phyloP scores from a whole-genome alignment of 2,329 filamentous ascomycete species.

The Knufia petricola region DNA sequence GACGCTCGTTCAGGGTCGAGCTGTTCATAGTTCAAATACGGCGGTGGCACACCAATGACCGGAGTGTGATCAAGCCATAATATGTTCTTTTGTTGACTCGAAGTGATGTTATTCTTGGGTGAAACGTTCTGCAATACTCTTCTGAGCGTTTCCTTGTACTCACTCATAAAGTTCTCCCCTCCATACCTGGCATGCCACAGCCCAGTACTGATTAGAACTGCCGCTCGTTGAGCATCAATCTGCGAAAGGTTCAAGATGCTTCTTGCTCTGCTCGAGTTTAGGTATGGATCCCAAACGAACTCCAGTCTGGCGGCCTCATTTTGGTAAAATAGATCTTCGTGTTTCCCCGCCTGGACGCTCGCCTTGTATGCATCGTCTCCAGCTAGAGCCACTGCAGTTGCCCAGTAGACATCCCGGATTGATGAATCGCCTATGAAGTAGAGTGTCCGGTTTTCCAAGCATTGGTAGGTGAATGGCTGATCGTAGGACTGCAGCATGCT shows the following conservation, averaged over 20 bases:
- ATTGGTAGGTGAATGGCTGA: conserved; percentile 42
- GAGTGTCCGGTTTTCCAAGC: conserved; percentile 43
- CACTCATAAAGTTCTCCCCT: conserved; percentile 33
- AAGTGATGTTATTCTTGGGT: conserved; percentile 8
- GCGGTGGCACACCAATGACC: conserved; percentile 37
- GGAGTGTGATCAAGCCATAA: conserved; percentile 27
- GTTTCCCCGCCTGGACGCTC: conserved; percentile 32
- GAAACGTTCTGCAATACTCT: background rate
- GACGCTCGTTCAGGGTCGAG: conserved; percentile 34
- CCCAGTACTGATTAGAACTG: conserved; percentile 45
- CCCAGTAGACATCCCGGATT: conserved; percentile 52
- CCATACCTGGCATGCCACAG: conserved; percentile 46
- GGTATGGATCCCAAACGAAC: conserved; percentile 55
- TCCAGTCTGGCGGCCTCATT: conserved; percentile 40
- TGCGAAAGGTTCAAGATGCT: conserved; percentile 25
- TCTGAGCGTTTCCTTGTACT: background rate
- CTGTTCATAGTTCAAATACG: conserved; percentile 35
- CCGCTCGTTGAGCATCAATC: conserved; percentile 10
- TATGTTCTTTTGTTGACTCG: too few relatives aligned
- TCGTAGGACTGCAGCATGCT: conserved; percentile 52
- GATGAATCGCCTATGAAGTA: conserved; percentile 54
- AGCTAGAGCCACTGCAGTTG: conserved; percentile 42
- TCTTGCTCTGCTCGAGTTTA: conserved; percentile 38
- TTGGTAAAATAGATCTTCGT: conserved; percentile 38
- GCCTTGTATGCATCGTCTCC: conserved; percentile 30